These are phyloP conservation scores for Tuber brumale DNA, from an alignment of 495 filamentous ascomycete species.

Conservation along the genomic window DNA sequence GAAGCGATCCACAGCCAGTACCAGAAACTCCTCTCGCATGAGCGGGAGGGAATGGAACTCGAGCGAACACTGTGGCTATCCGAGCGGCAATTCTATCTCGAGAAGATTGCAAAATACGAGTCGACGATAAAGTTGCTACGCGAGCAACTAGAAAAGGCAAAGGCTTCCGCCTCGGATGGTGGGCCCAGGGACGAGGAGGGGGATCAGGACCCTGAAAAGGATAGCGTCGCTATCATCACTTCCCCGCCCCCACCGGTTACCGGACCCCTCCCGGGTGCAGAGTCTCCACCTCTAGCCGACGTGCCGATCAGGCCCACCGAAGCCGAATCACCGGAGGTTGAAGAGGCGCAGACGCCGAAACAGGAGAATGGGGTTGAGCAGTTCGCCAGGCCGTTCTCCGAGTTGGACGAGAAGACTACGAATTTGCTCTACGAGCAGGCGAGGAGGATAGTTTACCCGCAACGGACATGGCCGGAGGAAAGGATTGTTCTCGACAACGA, in stretches of 20 bases:
- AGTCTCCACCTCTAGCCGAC: background rate
- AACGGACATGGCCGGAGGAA: background rate
- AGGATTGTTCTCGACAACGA: background rate
- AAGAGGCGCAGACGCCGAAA: background rate
- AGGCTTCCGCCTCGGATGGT: background rate
- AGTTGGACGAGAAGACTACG: background rate
- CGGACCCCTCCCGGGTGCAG: background rate
- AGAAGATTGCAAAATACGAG: background rate
- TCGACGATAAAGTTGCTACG: background rate
- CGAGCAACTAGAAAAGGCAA: background rate
- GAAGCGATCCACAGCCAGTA: background rate
- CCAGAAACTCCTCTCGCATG: background rate
- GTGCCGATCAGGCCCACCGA: background rate
- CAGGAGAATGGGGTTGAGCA: background rate
- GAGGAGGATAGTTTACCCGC: background rate
- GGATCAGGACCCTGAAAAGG: slow-evolving; percentile 1
- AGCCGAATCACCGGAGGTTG: background rate
- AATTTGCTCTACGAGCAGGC: background rate
- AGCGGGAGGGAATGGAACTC: slow-evolving; percentile 2
- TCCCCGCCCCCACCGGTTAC: background rate
- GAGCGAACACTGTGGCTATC: background rate
- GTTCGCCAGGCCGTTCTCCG: background rate
- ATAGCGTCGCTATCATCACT: background rate
- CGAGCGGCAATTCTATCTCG: background rate
- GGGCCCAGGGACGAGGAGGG: background rate